Base-by-base conservation (phyloP, 2,329 filamentous ascomycete species). In the Epichloe gansuensis region DNA sequence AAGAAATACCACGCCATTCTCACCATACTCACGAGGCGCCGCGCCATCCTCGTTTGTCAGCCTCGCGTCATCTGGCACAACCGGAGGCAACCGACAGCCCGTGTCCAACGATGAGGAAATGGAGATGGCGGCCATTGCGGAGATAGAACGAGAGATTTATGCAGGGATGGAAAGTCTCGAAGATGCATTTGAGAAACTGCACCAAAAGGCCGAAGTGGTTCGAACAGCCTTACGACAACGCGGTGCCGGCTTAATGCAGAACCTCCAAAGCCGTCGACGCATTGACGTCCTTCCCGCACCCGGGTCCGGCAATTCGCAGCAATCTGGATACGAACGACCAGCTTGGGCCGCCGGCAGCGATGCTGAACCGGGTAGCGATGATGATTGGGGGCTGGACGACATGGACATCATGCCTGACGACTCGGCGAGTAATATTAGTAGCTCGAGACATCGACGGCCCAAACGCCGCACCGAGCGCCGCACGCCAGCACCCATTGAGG, bases 71-170 rank as follows among this genome's bases (percentile, higher is more conserved):
- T 72, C 73, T 3, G 66, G 70, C 0, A 59, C 64, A 11, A 65
- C 67, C 6, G 67, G 69, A 3, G 72, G 65, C 52, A 53, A 17
- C 49, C 71, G 77, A 13, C 75, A 78, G 42, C 74, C 81, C 2
- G 90, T 97, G 4, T 90, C 89, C 3, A 80, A 95, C 53, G 91
- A 96, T 64, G 91, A 97, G 66, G 91, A 97, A 62, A 88, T 87
- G 51, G 91, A 96, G 66, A 90, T 96, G 61, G 87, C 87, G 0
- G 86, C 87, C 1, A 76, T 96, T 5, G 89, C 89, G 7, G 91
- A 96, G 68, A 83, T 96, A 40, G 91, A 97, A 68, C 82, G 89
- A 6, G 89, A 95, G 62, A 95, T 97, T 53, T 96, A 91, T 68
- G 77, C 82, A 36, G 88, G 90, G 55, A 97, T 97, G 91, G 91